These are phyloP conservation scores for Polychytrium aggregatum DNA, from an alignment of 192 early-diverging fungal species.

Conservation along the genomic window DNA sequence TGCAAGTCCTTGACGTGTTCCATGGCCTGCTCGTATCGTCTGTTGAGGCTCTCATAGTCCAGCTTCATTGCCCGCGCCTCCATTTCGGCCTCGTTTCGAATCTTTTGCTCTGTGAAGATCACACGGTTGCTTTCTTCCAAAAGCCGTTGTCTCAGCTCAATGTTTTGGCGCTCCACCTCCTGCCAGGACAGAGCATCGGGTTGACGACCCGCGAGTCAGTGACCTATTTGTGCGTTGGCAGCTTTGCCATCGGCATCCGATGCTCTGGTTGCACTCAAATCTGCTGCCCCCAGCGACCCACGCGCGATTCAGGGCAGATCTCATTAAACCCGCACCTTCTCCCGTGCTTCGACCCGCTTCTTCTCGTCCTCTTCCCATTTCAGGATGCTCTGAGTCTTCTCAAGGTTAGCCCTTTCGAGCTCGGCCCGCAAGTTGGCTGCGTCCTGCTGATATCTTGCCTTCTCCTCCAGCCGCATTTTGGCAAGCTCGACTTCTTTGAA, in stretches of 20 bases:
- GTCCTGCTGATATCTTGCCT: constrained; percentile 15
- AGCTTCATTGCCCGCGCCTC: constrained; percentile 13
- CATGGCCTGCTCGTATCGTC: constrained; percentile 17
- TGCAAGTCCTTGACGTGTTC: constrained; percentile 14
- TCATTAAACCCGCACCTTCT: background rate
- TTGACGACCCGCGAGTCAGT: too few species aligned
- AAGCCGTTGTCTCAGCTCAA: constrained; percentile 23
- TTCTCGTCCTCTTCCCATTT: background rate
- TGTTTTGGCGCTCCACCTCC: constrained; percentile 16
- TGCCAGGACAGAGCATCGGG: background rate
- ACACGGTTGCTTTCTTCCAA: constrained; percentile 21
- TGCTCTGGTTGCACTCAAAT: too few species aligned
- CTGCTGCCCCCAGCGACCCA: too few species aligned
- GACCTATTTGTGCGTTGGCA: too few species aligned
- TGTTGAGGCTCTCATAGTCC: constrained; percentile 17
- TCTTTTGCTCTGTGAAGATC: constrained; percentile 17
- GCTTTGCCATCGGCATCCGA: too few species aligned
- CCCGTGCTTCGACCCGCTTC: background rate
- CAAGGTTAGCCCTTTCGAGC: constrained; percentile 7
- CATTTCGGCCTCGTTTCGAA: constrained; percentile 29
- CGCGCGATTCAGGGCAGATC: too few species aligned
- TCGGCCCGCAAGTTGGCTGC: too few species aligned
- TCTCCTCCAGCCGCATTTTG: constrained; percentile 31
- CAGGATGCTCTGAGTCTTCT: constrained; percentile 3
- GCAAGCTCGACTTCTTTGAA: constrained; percentile 37